Base-by-base conservation (phyloP, 805 yeast genomes). In the Candida endomychidarum region DNA sequence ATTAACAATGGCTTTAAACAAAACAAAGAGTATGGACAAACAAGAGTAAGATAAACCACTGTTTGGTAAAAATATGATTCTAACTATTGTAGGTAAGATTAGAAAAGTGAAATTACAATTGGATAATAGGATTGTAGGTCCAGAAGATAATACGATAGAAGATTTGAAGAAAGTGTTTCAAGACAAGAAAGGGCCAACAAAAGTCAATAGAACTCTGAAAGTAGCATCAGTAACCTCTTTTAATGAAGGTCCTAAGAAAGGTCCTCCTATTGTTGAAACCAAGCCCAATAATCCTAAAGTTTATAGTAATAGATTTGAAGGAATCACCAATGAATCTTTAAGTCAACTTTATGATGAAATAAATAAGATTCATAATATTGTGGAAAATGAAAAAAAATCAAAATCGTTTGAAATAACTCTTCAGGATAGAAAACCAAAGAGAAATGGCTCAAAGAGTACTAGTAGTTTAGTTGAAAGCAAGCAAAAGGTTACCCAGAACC, bases 81-180 rank as follows among this genome's bases (percentile, higher is more conserved):
- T 31, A 31, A 31, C 34, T 21, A 4, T 9, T 23, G 3, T 34
- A 34, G 37, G 20, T 5, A 36, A 26, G n/a, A 5, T 8, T 23
- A 26, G 32, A 19, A 39, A 39, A 12, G 50, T 46, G 2, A 43
- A 41, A 28, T 39, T 46, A 9, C 33, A 31, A 28, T 19, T 46
- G 3, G 18, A 26, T 17, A 18, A 34, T 12, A 9, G 37, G 10
- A 34, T 47, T 15, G 48, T 46, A 3, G 41, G 38, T 5, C 46
- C 47, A 8, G 42, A 45, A 17, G 53, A 49, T 14, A 29, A 26
- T 18, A 41, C 46, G 3, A 32, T 49, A 3, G 47, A 47, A 25
- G 50, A 50, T 32, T 39, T 53, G 23, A 40, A 38, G 37, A 36
- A 37, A 16, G 49, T 53, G 2, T 53, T 53, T 44, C 39, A 27